Base-by-base conservation (phyloP, 2,329 filamentous ascomycete species). In the Davidsoniella neocaledoniae region DNA sequence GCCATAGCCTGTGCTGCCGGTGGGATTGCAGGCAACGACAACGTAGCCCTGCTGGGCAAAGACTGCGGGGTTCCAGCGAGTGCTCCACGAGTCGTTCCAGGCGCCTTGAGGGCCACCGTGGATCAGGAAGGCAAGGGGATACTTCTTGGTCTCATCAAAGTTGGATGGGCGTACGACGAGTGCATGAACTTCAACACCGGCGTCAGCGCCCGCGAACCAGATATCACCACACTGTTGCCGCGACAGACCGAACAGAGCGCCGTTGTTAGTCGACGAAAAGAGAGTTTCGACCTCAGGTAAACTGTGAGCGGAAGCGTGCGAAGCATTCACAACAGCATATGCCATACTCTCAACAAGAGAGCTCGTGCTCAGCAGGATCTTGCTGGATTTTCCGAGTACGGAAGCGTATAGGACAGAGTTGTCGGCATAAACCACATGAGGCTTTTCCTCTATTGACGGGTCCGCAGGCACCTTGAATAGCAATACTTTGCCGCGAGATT, bases 1-100 rank as follows among this genome's bases (percentile, higher is more conserved):
- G 4, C 86, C 86, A 58, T 87, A 94, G 2, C 85, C 83, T 4
- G 84, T 87, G 58, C 78, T 84, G 16, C 86, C 86, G 0, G 85
- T 91, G 7, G 84, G 84, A 61, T 94, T 94, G 8, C 86, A 84
- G 46, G 78, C 73, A 43, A 94, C 77, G 19, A 83, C 84, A 3
- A 94, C 74, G 60, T 91, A 94, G 43, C 86, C 86, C 64, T 90
- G 84, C 62, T 93, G 86, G 3, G 86, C 86, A 60, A 86, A 93
- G 8, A 90, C 73, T 53, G 83, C 84, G 1, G 83, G 81, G 60
- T 93, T 93, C 86, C 86, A 94, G 16, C 86, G 72, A 2, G 81
- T 86, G 61, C 75, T 82, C 84, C 86, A 93, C 25, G 72, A 69
- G 58, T 91, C 81, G 29, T 63, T 67, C 81, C 83, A 90, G 0